Evolutionary conservation across 768 basidiomycete species (phyloP), one percentile per base, ranked within the genome.

Genomic region (Psilocybe azurescens): DNA sequence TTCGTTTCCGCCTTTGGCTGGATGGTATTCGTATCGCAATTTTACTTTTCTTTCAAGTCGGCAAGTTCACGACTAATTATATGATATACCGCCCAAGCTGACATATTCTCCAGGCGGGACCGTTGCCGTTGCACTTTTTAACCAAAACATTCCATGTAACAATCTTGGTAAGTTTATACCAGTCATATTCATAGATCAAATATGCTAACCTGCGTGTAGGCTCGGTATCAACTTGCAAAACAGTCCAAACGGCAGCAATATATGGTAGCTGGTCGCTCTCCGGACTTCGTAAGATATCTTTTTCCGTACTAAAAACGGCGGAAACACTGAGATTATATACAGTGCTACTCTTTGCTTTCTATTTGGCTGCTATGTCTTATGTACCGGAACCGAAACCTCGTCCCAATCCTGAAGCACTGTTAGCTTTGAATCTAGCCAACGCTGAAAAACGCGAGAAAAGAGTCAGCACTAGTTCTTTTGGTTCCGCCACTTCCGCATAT

Each of bases 1-100:
- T 79, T 41, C 73, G 68, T 52, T 79, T 78, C 63, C 73, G 69
- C n/a, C 65, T 77, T 28, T 76, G 75, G 77, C 66, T 76, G 50
- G 78, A 79, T 62, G 77, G 72, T 50, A 69, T 71, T 49, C 73
- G 77, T 1, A 65, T 76, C 36, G 65, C 66, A 14, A 64, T 74
- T 59, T 64, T 78, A 56, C 61, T 79, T 48, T 48, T 73, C n/a
- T 71, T 74, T 55, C 73, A 75, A 69, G 66, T 71, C 62, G 74
- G 75, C 69, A 63, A 60, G 72, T 59, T 8, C 48, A 32, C 24
- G 18, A 46, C 24, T 24, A 29, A 32, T 46, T 24, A 3, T 28
- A 2, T 29, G n/a, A 24, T 30, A 29, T 20, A 50, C 38, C 14
- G 44, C 54, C 38, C 49, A 57, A 47, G 29, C 53, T 54, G 38